Base-by-base conservation (phyloP, 2,329 filamentous ascomycete species). In the Fusarium liriodendri region DNA sequence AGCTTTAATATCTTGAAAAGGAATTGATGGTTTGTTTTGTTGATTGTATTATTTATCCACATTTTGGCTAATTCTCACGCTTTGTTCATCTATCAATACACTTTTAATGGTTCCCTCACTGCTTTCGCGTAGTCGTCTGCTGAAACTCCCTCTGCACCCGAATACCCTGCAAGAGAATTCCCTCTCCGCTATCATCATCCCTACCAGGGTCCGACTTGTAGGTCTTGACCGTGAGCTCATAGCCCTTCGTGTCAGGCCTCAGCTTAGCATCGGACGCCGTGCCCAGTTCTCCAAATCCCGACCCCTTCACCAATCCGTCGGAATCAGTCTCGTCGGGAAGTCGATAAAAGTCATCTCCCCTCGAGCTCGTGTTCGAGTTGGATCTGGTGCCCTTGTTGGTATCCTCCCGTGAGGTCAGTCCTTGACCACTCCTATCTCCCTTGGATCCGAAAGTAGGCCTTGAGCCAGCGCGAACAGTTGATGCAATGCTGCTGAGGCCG, bases 91-190 rank as follows among this genome's bases (percentile, higher is more conserved):
- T 3, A 33, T 14, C 13, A 16, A 37, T 35, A n/a, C n/a, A 60
- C 25, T 22, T 59, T 2, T 37, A 8, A 16, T 22, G 14, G 10
- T 5, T 32, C 47, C 11, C 11, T 10, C 27, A 54, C 42, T 18
- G 40, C 9, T 38, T 69, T 6, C 45, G 68, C 38, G 54, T 70
- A 33, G 71, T 79, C 11, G 80, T 79, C 25, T 78, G 81, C 32
- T 79, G 76, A 62, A 85, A 82, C 11, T 83, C 81, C 16, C 58
- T 84, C 2, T 83, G 76, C 4, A 85, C 82, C n/a, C 80, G 70
- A 11, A 85, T 85, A 1, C 81, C 79, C 40, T 83, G 80, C 40
- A 85, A 66, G 1, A 83, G 82, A 29, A 84, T 80, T 22, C 84
- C 83, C 27, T 85, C 82, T 2, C 79, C 81, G n/a, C 78, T 78